phyloP scores from a whole-genome alignment of 78 protist species.

The Dictyostelium brefeldianum region DNA sequence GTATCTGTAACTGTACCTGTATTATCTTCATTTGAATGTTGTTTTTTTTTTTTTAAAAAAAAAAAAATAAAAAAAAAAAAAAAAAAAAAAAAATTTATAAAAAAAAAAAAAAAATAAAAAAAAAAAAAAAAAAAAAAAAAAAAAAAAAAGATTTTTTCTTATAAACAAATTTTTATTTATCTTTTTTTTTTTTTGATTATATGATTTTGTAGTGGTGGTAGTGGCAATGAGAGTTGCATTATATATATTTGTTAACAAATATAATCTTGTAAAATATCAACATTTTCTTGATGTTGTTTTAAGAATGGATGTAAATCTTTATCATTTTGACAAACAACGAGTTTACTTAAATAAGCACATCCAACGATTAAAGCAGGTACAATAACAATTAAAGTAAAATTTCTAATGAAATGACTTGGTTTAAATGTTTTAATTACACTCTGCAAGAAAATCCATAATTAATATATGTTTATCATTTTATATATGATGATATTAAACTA shows the following conservation, averaged over 20 bases:
- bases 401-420: background rate
- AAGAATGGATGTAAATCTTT: too few relatives aligned
- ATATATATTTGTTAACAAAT: background rate
- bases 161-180: background rate
- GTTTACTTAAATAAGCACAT: background rate
- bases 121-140: too few relatives aligned
- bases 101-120: too few relatives aligned
- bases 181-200: background rate
- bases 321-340: background rate
- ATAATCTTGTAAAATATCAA: constrained; percentile 6
- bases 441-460: background rate
- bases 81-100: too few relatives aligned
- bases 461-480: background rate
- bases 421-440: constrained; percentile 2
- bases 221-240: background rate
- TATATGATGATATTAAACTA: too few relatives aligned
- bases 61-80: too few relatives aligned
- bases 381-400: background rate
- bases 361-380: constrained; percentile 5
- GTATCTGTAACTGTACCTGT: too few relatives aligned
- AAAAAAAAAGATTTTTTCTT: too few relatives aligned
- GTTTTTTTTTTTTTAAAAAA: too few relatives aligned
- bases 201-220: too few relatives aligned
- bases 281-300: background rate
- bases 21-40: too few relatives aligned